Evolutionary conservation across 106 monocot genomes (phyloP), one percentile per base, ranked within the genome.

Genomic region (Narthecium ossifragum): DNA sequence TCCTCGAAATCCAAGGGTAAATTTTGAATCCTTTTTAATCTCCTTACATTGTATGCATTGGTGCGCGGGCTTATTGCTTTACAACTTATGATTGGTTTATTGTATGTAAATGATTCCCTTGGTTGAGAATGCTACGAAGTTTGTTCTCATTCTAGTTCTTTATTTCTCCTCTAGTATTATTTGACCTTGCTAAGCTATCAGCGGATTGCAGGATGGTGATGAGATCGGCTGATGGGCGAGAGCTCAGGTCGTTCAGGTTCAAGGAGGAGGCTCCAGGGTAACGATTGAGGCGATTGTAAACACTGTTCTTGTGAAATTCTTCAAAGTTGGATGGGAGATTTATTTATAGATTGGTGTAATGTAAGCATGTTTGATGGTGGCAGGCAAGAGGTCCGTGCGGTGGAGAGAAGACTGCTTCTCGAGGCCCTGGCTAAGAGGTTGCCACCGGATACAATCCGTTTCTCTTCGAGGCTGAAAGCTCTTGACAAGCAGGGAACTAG

Each of bases 311-410:
- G 5, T 51, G 37, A 24, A 29, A 51, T 26, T 45, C 53, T 63
- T 8, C 4, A 24, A 5, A 32, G 24, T 43, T 26, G 26, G 17
- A 34, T 4, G 2, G 4, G 25, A 30, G n/a, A n/a, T n/a, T n/a
- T n/a, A n/a, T n/a, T n/a, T n/a, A n/a, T n/a, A n/a, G n/a, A n/a
- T n/a, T n/a, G 34, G 23, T 57, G 15, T 68, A 38, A 39, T 75
- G 48, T 56, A 46, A 23, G 17, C 46, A n/a, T 60, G 18, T 26
- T 17, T 64, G 14, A 26, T 69, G 10, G 13, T 59, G 8, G 43
- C 65, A 88, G 84, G 51, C 88, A 94, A 62, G 89, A 89, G 66
- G 85, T 88, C 11, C 81, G 93, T 20, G 88, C 93, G 14, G 88
- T 93, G 11, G 89, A 94, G 55, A 75, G 93, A 57, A 71, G 64